Conservation (phyloP, 2,329 filamentous ascomycete species). For the Onygenales sp. region DNA sequence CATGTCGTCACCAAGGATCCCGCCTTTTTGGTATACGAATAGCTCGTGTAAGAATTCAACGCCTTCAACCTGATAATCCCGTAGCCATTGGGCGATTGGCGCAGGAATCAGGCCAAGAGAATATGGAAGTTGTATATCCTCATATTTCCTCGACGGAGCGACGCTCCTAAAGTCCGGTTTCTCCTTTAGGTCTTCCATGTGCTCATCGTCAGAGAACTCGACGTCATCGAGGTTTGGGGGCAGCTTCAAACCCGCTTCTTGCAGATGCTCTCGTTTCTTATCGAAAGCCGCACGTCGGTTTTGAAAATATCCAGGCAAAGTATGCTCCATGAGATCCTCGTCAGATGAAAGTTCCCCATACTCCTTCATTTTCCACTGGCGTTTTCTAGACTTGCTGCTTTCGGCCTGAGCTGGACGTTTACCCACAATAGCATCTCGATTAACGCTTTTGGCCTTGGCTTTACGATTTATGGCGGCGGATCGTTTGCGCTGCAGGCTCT, state of each 20-base stretch:
- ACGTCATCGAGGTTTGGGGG: conserved; percentile 71
- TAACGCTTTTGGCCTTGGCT: conserved; percentile 37
- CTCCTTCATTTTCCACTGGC: conserved; percentile 26
- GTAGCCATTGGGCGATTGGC: conserved; percentile 79
- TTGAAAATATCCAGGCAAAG: conserved; percentile 63
- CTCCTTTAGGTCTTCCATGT: conserved; percentile 52
- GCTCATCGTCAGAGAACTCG: conserved; percentile 63
- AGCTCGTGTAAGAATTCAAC: conserved; percentile 76
- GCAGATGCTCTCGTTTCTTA: conserved; percentile 46
- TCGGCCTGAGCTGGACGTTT: conserved; percentile 22
- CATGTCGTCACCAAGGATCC: conserved; percentile 94
- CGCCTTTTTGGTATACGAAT: conserved; percentile 85
- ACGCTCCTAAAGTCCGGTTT: conserved; percentile 57
- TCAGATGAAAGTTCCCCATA: conserved; percentile 42
- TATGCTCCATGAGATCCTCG: conserved; percentile 47
- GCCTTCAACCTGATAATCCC: conserved; percentile 84
- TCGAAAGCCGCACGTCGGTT: conserved; percentile 63
- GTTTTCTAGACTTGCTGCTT: conserved; percentile 13
- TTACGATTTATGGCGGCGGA: conserved; percentile 39
- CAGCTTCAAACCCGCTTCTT: conserved; percentile 60
- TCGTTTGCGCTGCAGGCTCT: conserved; percentile 44
- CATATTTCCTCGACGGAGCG: conserved; percentile 59
- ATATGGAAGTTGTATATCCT: conserved; percentile 63
- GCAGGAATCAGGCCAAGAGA: conserved; percentile 78
- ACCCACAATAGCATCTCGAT: conserved; percentile 28